A percentile compares a stretch with the other conserved stretches of the same genome.
Evolutionary conservation across 805 yeast genomes (phyloP).

Genomic region (Saccharomycopsis vini): DNA sequence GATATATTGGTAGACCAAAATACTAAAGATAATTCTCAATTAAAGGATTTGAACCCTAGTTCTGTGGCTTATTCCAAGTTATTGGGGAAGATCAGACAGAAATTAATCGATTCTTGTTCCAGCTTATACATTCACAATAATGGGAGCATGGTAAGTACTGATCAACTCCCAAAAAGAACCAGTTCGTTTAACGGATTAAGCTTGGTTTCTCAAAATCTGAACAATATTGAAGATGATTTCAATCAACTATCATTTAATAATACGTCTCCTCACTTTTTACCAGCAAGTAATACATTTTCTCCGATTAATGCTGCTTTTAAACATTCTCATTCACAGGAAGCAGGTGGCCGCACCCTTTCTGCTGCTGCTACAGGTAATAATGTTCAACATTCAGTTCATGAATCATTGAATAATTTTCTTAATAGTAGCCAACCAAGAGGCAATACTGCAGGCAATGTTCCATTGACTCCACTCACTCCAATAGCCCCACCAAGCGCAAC

Average conservation of each 20-base stretch:
- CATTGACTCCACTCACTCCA: slow-evolving; percentile 19
- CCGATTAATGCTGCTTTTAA: slow-evolving; percentile 15
- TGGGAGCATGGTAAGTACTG: background rate
- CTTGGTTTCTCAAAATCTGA: background rate
- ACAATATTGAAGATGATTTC: slow-evolving; percentile 8
- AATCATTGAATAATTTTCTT: slow-evolving; percentile 10
- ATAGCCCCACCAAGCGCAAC: background rate
- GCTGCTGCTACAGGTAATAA: background rate
- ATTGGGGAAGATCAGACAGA: slow-evolving; percentile 31
- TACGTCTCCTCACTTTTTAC: slow-evolving; percentile 16
- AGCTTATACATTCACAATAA: slow-evolving; percentile 2
- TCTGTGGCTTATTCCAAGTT: slow-evolving; percentile 5
- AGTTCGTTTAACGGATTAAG: too few relatives aligned
- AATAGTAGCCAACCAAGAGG: background rate
- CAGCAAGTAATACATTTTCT: slow-evolving; percentile 16
- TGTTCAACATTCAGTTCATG: slow-evolving; percentile 7
- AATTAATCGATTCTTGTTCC: slow-evolving; percentile 23
- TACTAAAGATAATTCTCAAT: slow-evolving; percentile 27
- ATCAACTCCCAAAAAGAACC: background rate
- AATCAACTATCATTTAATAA: slow-evolving; percentile 5
- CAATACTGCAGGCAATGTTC: slow-evolving; percentile 3
- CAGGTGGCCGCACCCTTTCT: too few relatives aligned
- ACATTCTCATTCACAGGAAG: slow-evolving; percentile 13
- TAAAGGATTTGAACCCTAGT: background rate
- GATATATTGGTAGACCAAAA: slow-evolving; percentile 32